A percentile compares a stretch with the other conserved stretches of the same genome.
Conservation (phyloP, 2,329 filamentous ascomycete species). For the Pyrenophora tritici-repentis region DNA sequence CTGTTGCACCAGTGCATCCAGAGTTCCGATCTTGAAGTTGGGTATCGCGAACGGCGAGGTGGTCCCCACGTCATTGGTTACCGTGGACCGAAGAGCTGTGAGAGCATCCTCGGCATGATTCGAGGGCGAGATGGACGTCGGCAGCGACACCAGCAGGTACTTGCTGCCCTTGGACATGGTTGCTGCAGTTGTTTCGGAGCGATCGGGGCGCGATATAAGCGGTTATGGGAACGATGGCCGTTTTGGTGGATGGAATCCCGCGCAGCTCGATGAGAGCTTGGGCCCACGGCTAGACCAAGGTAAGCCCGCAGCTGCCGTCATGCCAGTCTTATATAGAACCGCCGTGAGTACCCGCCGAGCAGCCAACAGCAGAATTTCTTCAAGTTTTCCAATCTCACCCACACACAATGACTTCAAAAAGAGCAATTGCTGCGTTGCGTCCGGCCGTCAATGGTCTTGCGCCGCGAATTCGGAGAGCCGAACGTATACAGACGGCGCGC, state of each 20-base stretch:
- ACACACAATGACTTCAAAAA: conserved; percentile 39
- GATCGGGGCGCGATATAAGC: conserved; percentile 21
- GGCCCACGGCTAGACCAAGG: conserved; percentile 11
- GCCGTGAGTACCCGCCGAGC: conserved; percentile 25
- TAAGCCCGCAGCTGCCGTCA: conserved; percentile 24
- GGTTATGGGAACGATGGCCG: conserved; percentile 25
- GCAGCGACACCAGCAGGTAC: conserved; percentile 89
- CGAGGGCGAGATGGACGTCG: conserved; percentile 82
- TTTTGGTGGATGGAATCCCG: conserved; percentile 24
- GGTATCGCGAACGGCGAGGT: conserved; percentile 81
- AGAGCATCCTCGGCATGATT: conserved; percentile 81
- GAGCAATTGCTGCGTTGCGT: conserved; percentile 28
- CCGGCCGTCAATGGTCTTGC: conserved; percentile 34
- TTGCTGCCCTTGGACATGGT: conserved; percentile 58
- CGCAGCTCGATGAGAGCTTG: conserved; percentile 16
- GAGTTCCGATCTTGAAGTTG: conserved; percentile 95
- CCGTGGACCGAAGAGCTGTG: conserved; percentile 71
- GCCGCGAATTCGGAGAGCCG: conserved; percentile 16
- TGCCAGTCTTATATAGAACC: conserved; percentile 17
- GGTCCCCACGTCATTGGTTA: conserved; percentile 75
- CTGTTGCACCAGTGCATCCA: conserved; percentile 93
- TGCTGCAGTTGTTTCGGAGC: conserved; percentile 21
- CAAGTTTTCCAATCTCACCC: conserved; percentile 7
- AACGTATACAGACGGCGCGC: conserved; percentile 16
- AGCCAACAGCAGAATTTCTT: conserved; percentile 3